A percentile compares a stretch with the other conserved stretches of the same genome.
These are phyloP conservation scores for Gastrolobium bilobum DNA, from an alignment of 306 rosid genomes.

Conservation along the genomic window DNA sequence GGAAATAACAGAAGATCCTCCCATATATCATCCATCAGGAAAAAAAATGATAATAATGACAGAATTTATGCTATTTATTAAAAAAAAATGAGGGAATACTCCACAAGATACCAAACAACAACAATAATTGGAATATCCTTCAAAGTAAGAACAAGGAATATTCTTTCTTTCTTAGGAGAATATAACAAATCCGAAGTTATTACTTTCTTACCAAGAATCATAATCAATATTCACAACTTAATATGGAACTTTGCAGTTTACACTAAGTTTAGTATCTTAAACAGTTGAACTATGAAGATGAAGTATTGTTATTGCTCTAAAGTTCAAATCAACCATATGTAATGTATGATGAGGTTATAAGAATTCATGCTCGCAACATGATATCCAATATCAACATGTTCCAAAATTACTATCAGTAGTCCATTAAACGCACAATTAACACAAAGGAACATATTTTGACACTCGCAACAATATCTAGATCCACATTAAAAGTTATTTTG, in stretches of 20 bases:
- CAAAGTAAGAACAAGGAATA: slow-evolving; percentile 1
- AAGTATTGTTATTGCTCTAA: not conserved
- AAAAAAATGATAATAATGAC: not conserved
- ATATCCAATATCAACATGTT: not conserved
- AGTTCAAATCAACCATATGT: not conserved
- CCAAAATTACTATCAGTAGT: not conserved
- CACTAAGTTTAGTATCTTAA: not conserved
- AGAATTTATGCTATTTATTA: not conserved
- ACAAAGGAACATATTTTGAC: not conserved
- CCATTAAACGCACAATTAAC: not conserved
- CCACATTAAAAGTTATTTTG: slow-evolving; percentile 26
- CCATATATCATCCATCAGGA: no score
- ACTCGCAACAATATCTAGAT: not conserved
- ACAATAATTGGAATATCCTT: not conserved
- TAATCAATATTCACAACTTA: not conserved
- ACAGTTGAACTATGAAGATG: not conserved
- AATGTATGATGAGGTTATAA: not conserved
- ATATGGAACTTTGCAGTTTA: not conserved
- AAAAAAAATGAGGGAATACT: not conserved
- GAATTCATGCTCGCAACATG: not conserved
- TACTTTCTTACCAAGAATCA: slow-evolving; percentile 30
- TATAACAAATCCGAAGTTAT: slow-evolving; percentile 26
- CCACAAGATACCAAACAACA: not conserved
- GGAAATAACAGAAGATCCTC: no score
- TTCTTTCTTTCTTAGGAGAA: not conserved